A percentile compares a stretch with the other conserved stretches of the same genome.
These are phyloP conservation scores for Podila epicladia DNA, from an alignment of 192 early-diverging fungal genomes.

Conservation along the genomic window DNA sequence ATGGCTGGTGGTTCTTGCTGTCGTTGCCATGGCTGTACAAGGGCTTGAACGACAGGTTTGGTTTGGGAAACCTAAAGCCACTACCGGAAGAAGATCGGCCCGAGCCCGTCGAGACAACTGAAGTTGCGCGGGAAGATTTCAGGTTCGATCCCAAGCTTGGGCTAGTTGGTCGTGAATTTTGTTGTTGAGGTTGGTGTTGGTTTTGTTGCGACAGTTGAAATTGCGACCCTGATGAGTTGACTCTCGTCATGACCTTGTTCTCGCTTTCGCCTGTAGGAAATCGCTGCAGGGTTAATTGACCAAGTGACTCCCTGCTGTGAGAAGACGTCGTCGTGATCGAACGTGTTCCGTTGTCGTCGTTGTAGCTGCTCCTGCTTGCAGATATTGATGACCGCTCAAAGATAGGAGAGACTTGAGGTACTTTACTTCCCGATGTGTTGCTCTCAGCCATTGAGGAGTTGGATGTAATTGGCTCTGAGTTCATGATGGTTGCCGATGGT, in stretches of 20 bases:
- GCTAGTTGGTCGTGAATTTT: neutral
- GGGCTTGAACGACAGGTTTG: conserved; percentile 43
- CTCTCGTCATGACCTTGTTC: conserved; percentile 2
- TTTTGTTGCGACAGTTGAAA: neutral
- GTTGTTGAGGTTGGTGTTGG: neutral
- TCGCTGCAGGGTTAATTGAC: conserved; percentile 39
- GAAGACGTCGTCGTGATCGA: conserved; percentile 1
- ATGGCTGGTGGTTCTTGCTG: conserved; percentile 16
- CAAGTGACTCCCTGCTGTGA: conserved; percentile 19
- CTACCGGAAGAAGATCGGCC: conserved; percentile 55
- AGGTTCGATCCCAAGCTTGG: conserved; percentile 3
- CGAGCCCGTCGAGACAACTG: conserved; percentile 33
- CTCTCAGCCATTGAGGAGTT: too few relatives aligned
- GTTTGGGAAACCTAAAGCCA: conserved; percentile 46
- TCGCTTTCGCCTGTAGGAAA: conserved; percentile 48
- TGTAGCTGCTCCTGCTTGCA: conserved; percentile 18
- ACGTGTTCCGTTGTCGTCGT: neutral
- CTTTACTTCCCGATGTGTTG: too few relatives aligned
- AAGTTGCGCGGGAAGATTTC: conserved; percentile 23
- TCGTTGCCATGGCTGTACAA: conserved; percentile 39
- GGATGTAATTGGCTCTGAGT: too few relatives aligned
- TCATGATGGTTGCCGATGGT: neutral
- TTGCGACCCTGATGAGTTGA: too few relatives aligned
- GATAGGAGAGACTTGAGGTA: neutral
- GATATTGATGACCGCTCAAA: neutral